Evolutionary conservation across 345 rosid species (phyloP).

Genomic region (Lepidium africanum): DNA sequence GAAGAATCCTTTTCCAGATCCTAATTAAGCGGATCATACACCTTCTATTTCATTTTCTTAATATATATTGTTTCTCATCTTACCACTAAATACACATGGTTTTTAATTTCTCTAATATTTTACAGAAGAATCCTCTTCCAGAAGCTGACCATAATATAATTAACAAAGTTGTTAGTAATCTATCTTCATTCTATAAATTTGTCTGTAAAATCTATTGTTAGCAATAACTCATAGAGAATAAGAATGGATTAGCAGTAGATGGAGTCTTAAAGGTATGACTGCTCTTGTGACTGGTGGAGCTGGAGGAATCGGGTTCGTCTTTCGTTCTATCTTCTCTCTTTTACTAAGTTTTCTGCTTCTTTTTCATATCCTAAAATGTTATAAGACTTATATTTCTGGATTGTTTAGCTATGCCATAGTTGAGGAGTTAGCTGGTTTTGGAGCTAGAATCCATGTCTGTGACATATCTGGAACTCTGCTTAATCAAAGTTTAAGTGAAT

Average conservation of each 20-base stretch:
- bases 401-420: conserved; percentile 13
- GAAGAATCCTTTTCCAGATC: no score
- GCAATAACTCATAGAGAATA: not conserved
- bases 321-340: not conserved
- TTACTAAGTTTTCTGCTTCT: not conserved
- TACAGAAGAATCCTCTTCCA: no score
- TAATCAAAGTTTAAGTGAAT: not conserved
- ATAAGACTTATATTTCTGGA: not conserved
- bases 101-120: no score
- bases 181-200: not conserved
- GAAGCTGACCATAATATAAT: not conserved
- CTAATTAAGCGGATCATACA: no score
- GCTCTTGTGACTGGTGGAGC: conserved; percentile 22
- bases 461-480: not conserved
- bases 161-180: not conserved
- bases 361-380: not conserved
- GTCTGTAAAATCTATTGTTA: not conserved
- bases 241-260: not conserved
- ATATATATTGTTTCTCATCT: no score
- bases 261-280: no score
- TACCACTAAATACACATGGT: no score
- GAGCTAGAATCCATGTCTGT: not conserved
- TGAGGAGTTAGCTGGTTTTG: conserved; percentile 11
- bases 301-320: conserved; percentile 3
- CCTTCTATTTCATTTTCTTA: no score